These are phyloP conservation scores for Udeniomyces megalosporus DNA, from an alignment of 768 basidiomycete species.

Conservation along the genomic window DNA sequence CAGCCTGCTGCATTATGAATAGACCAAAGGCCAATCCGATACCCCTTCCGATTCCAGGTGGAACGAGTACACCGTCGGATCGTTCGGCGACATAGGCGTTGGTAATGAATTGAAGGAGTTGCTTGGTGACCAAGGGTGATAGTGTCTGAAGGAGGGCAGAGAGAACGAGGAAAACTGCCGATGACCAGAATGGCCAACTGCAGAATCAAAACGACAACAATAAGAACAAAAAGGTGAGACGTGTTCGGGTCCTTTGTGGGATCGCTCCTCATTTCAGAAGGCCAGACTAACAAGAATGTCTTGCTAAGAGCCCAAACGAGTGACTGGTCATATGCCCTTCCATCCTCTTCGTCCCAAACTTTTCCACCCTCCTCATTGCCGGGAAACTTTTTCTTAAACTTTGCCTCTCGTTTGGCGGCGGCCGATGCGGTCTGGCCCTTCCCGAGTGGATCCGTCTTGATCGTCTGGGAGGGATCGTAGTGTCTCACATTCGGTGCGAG, in stretches of 20 bases:
- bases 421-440: too few relatives aligned
- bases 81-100: constrained; percentile 36
- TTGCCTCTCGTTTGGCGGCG: too few relatives aligned
- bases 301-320: constrained; percentile 37
- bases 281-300: constrained; percentile 39
- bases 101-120: constrained; percentile 44
- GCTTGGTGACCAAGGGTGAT: constrained; percentile 44
- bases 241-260: not conserved
- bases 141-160: constrained; percentile 35
- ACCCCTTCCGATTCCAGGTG: constrained; percentile 43
- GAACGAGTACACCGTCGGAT: constrained; percentile 25
- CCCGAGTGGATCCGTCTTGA: not conserved
- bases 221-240: too few relatives aligned
- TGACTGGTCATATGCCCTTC: constrained; percentile 35
- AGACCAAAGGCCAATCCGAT: constrained; percentile 62
- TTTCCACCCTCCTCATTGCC: constrained; percentile 11
- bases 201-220: not conserved
- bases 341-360: constrained; percentile 5
- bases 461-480: not conserved
- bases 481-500: not conserved
- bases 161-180: constrained; percentile 38
- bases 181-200: constrained; percentile 1
- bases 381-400: constrained; percentile 1
- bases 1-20: constrained; percentile 47
- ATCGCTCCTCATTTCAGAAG: not conserved